These are phyloP conservation scores for Miamiensis avidus DNA, from an alignment of 169 alveolate genomes.

Conservation along the genomic window DNA sequence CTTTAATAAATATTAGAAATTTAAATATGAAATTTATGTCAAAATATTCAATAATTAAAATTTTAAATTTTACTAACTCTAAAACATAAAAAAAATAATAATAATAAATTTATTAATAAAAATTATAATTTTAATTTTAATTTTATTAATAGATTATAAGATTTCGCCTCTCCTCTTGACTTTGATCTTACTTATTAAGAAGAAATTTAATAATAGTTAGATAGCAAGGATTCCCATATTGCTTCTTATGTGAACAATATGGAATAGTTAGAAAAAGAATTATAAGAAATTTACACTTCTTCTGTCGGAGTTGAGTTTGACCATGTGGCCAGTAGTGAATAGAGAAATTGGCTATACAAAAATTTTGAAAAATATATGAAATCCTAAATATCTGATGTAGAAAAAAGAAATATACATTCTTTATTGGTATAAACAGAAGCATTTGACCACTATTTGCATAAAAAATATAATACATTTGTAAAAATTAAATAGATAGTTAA, in stretches of 20 bases:
- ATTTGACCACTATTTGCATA: slow-evolving; percentile 64
- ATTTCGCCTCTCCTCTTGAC: slow-evolving; percentile 48
- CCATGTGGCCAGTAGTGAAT: slow-evolving; percentile 55
- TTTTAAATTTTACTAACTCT: too few species aligned
- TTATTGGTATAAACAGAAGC: slow-evolving; percentile 55
- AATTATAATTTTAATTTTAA: not conserved
- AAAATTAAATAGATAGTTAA: not conserved
- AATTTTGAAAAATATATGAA: slow-evolving; percentile 54
- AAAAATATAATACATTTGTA: slow-evolving; percentile 58
- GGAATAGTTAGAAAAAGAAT: slow-evolving; percentile 44
- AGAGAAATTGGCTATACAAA: slow-evolving; percentile 66
- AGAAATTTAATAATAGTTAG: slow-evolving; percentile 2
- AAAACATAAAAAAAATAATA: too few species aligned
- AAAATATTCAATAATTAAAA: too few species aligned
- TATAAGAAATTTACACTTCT: slow-evolving; percentile 45
- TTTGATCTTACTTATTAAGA: slow-evolving; percentile 39
- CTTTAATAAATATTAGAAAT: too few species aligned
- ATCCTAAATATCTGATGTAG: slow-evolving; percentile 39
- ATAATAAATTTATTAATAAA: too few species aligned
- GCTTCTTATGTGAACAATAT: slow-evolving; percentile 28
- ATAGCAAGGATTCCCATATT: slow-evolving; percentile 22
- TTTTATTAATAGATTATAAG: slow-evolving; percentile 16
- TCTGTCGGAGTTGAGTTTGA: slow-evolving; percentile 69
- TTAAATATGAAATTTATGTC: too few species aligned
- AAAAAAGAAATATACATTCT: slow-evolving; percentile 51